A percentile compares a stretch with the other conserved stretches of the same genome.
Evolutionary conservation across 768 basidiomycete species (phyloP).

Genomic region (Phlebiopsis gigantea): DNA sequence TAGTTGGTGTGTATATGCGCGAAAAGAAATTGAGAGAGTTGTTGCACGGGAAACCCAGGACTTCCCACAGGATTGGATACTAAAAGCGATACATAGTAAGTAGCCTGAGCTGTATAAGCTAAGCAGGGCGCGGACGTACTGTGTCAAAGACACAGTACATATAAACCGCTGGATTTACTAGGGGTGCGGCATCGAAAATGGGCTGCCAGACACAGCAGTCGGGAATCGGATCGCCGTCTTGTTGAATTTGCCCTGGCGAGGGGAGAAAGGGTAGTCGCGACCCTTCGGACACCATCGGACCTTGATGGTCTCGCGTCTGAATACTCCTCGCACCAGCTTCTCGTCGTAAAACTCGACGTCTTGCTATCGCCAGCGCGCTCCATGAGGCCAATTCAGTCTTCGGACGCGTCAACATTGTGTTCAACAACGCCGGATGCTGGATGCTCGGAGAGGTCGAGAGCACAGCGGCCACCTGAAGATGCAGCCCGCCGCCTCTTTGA

Average conservation of each 20-base stretch:
- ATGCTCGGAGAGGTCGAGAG: slow-evolving; percentile 16
- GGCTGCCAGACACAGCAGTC: slow-evolving; percentile 67
- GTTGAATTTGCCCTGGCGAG: slow-evolving; percentile 56
- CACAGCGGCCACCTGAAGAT: slow-evolving; percentile 86
- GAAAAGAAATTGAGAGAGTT: not conserved
- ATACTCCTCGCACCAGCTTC: slow-evolving; percentile 59
- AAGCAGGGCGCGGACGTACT: slow-evolving; percentile 22
- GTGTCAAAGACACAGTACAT: slow-evolving; percentile 76
- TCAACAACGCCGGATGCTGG: not conserved
- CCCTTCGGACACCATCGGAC: slow-evolving; percentile 63
- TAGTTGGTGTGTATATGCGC: not conserved
- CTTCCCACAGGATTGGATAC: slow-evolving; percentile 71
- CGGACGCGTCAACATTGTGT: not conserved
- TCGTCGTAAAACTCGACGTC: slow-evolving; percentile 49
- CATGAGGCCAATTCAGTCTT: slow-evolving; percentile 75
- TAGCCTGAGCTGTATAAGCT: not conserved
- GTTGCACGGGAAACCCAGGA: slow-evolving; percentile 70
- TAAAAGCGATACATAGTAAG: slow-evolving; percentile 4
- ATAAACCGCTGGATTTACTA: slow-evolving; percentile 71
- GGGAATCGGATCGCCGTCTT: slow-evolving; percentile 35
- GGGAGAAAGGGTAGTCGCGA: too few relatives aligned
- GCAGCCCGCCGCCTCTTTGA: too few relatives aligned
- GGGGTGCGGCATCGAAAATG: slow-evolving; percentile 58
- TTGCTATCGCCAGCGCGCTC: too few relatives aligned
- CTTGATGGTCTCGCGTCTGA: slow-evolving; percentile 47